These are phyloP conservation scores for Rhizopogon hawkerae DNA, from an alignment of 1,284 basidiomycete species.

Conservation along the genomic window DNA sequence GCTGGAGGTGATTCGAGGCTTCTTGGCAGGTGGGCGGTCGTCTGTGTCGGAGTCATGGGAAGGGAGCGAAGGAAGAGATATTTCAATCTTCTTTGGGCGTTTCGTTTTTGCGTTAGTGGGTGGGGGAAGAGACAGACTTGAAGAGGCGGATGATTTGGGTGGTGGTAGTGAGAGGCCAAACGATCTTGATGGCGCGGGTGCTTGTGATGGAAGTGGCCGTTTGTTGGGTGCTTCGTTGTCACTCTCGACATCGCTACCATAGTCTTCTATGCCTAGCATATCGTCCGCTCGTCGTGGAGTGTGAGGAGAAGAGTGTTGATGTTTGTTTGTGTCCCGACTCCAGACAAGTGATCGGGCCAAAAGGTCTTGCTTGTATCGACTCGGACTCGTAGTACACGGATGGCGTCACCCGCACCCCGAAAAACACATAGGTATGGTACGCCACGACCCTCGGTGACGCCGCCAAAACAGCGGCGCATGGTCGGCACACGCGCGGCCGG, in stretches of 20 bases:
- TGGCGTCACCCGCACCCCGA: conserved; percentile 41
- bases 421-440: conserved; percentile 31
- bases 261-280: conserved; percentile 69
- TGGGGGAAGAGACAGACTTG: conserved; percentile 31
- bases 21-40: conserved; percentile 51
- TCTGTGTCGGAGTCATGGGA: conserved; percentile 32
- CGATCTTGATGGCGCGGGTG: conserved; percentile 18
- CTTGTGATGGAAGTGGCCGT: conserved; percentile 9
- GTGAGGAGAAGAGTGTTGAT: neutral
- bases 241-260: conserved; percentile 60
- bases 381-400: neutral
- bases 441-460: conserved; percentile 32
- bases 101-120: conserved; percentile 31
- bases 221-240: conserved; percentile 33
- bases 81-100: conserved; percentile 61
- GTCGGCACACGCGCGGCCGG: conserved; percentile 27
- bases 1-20: conserved; percentile 36
- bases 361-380: neutral
- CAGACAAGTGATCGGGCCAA: neutral
- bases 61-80: conserved; percentile 52
- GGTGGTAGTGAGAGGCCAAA: conserved; percentile 18
- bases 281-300: conserved; percentile 3
- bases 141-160: conserved; percentile 17
- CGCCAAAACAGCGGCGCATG: conserved; percentile 22
- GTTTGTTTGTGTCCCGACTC: neutral